Conservation (phyloP, 2,329 filamentous ascomycete genomes). For the Acarospora socialis region DNA sequence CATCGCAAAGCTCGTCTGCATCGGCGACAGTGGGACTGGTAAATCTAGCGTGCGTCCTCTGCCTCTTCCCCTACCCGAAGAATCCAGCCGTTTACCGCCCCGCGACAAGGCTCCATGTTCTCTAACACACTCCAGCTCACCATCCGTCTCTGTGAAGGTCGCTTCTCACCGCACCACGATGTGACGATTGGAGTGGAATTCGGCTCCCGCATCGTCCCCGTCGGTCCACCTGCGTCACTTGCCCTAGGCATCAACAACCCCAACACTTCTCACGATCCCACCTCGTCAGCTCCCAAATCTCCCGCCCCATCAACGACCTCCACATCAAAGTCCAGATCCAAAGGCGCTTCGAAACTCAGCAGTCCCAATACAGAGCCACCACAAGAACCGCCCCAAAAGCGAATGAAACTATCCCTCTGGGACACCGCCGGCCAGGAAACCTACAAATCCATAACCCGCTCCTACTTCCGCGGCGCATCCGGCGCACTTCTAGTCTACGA, state of each 20-base stretch:
- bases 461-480: conserved; percentile 75
- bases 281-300: conserved; percentile 3
- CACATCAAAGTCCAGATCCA: conserved; percentile 8
- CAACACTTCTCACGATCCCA: conserved; percentile 11
- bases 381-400: conserved; percentile 25
- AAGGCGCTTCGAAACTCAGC: conserved; percentile 4
- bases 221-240: conserved; percentile 64
- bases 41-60: conserved; percentile 55
- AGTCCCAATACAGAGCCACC: conserved; percentile 11
- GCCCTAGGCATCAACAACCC: conserved; percentile 41
- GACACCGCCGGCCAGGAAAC: conserved; percentile 95
- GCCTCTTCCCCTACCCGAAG: conserved; percentile 2
- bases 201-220: conserved; percentile 80
- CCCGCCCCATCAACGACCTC: conserved; percentile 4
- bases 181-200: conserved; percentile 97
- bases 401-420: conserved; percentile 93
- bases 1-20: conserved; percentile 96
- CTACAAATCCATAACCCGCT: conserved; percentile 89
- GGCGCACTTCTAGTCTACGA: conserved; percentile 88
- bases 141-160: conserved; percentile 89
- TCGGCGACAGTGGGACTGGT: conserved; percentile 90
- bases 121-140: conserved; percentile 48
- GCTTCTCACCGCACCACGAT: conserved; percentile 88
- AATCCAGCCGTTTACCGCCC: conserved; percentile 8
- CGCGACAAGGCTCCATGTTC: conserved; percentile 2